Conservation (phyloP, 2,329 filamentous ascomycete species). For the Calonectria pseudoturangicola region DNA sequence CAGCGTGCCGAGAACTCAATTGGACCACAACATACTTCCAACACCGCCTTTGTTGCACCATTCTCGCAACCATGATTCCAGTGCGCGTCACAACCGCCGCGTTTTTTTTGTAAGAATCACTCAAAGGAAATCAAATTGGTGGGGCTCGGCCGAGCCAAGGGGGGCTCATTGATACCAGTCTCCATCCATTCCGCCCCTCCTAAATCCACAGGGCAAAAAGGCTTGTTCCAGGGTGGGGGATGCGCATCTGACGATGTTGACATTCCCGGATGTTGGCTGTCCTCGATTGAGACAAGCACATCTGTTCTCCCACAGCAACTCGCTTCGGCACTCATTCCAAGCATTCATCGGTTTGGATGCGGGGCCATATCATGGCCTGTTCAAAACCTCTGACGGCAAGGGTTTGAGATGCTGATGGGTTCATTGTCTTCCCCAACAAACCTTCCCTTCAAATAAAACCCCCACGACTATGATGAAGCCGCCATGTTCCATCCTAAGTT, state of each 20-base stretch:
- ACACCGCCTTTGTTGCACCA: slow-evolving; percentile 54
- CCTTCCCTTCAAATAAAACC: slow-evolving; percentile 38
- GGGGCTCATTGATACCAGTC: slow-evolving; percentile 21
- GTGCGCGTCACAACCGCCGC: slow-evolving; percentile 23
- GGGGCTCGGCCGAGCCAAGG: slow-evolving; percentile 42
- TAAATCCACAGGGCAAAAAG: slow-evolving; percentile 18
- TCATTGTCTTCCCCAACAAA: slow-evolving; percentile 44
- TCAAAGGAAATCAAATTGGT: slow-evolving; percentile 38
- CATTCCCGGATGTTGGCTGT: slow-evolving; percentile 24
- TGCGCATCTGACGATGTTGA: slow-evolving; percentile 43
- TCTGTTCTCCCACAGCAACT: slow-evolving; percentile 19
- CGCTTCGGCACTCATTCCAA: slow-evolving; percentile 40
- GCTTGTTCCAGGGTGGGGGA: slow-evolving; percentile 29
- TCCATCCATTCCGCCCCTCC: slow-evolving; percentile 23
- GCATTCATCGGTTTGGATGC: slow-evolving; percentile 20
- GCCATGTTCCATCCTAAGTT: slow-evolving; percentile 27
- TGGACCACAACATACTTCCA: slow-evolving; percentile 36
- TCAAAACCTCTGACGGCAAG: slow-evolving; percentile 29
- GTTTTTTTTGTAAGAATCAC: slow-evolving; percentile 6
- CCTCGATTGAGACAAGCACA: slow-evolving; percentile 38
- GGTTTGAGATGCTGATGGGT: slow-evolving; percentile 38
- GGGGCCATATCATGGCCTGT: slow-evolving; percentile 46
- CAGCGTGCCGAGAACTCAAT: slow-evolving; percentile 37
- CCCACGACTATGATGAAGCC: slow-evolving; percentile 39
- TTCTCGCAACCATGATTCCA: slow-evolving; percentile 41